These are phyloP conservation scores for Blastocystis hominis DNA, from an alignment of 352 stramenopile genomes.

Conservation along the genomic window DNA sequence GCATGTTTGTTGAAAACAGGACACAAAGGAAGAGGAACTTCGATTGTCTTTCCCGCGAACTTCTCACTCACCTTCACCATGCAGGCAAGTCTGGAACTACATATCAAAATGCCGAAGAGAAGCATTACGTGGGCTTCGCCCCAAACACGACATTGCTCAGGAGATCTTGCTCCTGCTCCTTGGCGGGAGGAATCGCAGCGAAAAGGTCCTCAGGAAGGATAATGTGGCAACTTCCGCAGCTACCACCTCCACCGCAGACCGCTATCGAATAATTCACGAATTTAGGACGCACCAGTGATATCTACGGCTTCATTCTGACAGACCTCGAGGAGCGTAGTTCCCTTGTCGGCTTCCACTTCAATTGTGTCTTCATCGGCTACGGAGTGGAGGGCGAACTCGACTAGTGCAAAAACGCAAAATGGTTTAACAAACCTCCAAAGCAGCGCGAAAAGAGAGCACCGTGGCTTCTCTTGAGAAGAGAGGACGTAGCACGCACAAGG, in stretches of 20 bases:
- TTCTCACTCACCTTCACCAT: conserved; percentile 37
- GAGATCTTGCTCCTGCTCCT: conserved; percentile 2
- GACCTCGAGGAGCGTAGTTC: conserved; percentile 16
- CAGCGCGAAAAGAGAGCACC: neutral
- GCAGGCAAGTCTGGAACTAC: conserved; percentile 49
- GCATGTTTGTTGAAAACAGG: neutral
- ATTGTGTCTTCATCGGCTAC: conserved; percentile 27
- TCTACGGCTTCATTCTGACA: conserved; percentile 27
- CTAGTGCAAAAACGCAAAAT: neutral
- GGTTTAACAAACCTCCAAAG: neutral
- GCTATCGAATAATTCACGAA: neutral
- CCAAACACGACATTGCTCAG: conserved; percentile 34
- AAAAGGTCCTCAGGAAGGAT: conserved; percentile 36
- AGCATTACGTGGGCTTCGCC: neutral
- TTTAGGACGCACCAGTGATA: neutral
- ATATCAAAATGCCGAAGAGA: neutral
- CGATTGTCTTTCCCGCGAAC: conserved; percentile 49
- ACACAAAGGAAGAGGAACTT: conserved; percentile 40
- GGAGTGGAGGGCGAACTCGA: conserved; percentile 28
- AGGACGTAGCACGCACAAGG: neutral
- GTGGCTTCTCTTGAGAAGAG: neutral
- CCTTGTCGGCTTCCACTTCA: conserved; percentile 39
- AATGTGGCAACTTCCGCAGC: conserved; percentile 44
- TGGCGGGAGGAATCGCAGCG: neutral
- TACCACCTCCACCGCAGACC: conserved; percentile 29